phyloP scores from a whole-genome alignment of 1,284 basidiomycete species.

The Papiliotrema fonsecae region DNA sequence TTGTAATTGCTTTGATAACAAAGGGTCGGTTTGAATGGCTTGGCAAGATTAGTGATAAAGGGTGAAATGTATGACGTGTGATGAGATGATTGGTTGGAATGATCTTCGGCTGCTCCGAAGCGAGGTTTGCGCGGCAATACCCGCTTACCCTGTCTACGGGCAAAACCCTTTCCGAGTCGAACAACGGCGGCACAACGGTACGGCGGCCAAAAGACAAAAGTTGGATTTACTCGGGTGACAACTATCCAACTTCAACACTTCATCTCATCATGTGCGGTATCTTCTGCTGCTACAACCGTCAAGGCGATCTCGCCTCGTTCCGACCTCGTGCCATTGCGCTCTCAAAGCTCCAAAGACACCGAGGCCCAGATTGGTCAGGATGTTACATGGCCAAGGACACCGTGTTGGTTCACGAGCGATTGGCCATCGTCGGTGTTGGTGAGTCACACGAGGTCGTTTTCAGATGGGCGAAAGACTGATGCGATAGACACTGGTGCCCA shows the following conservation, averaged over 20 bases:
- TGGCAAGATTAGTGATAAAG: too few species aligned
- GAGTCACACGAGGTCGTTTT: constrained; percentile 45
- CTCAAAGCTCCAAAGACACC: constrained; percentile 83
- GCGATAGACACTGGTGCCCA: constrained; percentile 90
- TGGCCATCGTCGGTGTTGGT: constrained; percentile 98
- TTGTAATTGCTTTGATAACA: too few species aligned
- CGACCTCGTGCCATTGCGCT: constrained; percentile 72
- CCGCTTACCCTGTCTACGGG: too few species aligned
- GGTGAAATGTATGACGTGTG: too few species aligned
- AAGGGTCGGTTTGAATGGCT: too few species aligned
- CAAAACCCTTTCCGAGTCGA: too few species aligned
- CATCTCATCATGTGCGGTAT: constrained; percentile 74
- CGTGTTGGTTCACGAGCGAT: constrained; percentile 80
- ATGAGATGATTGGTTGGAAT: too few species aligned
- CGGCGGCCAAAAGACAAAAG: not conserved
- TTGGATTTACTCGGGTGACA: not conserved
- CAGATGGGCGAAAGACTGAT: constrained; percentile 1
- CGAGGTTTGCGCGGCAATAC: too few species aligned
- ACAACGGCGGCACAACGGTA: too few species aligned
- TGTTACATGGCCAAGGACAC: constrained; percentile 77
- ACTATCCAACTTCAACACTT: not conserved
- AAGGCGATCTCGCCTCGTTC: constrained; percentile 64
- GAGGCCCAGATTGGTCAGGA: constrained; percentile 95
- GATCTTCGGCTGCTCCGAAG: too few species aligned
- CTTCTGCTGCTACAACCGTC: constrained; percentile 71